Base-by-base conservation (phyloP, 139 green algal genomes). In the Coccomyxa sp. region DNA sequence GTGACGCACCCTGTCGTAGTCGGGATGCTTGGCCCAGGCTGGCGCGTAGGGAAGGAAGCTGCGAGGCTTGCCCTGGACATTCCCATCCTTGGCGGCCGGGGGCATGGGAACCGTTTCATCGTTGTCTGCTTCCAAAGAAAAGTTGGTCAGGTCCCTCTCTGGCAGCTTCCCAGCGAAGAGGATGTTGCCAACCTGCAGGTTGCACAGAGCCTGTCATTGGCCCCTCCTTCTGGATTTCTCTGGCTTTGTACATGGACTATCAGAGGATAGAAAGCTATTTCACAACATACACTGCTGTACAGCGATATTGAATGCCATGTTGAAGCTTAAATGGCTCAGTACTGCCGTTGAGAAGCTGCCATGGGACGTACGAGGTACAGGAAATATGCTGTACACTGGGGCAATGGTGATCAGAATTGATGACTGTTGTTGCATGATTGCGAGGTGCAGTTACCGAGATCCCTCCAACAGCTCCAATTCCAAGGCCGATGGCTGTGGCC, bases 11-110 rank as follows among this genome's bases (percentile, higher is more conserved):
- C 89, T 79, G n/a, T 95, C 87, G 68, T 91, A 94, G 80, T 95
- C 92, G 21, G 92, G 92, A 80, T 87, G 91, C 7, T 81, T 89
- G 10, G 90, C 89, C 92, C 92, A 96, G 18, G 87, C 81, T 1
- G 90, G 90, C 13, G 90, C 88, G 63, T 90, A 89, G 28, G 87
- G 79, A 14, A 95, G 84, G 11, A 92, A 79, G 0, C 85, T 31
- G 16, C 89, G 87, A 18, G 32, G 18, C 13, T 38, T 87, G 23
- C 51, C 83, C 25, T 79, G 58, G 13, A 87, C 71, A 25, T 79
- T 66, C 58, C 67, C 75, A 71, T 71, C 83, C 23, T 84, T 31
- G 21, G 38, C 67, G 67, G 13, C 77, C 67, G 23, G 58, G 45
- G 9, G 71, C 67, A 25, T 76, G 15, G 82, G 78, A 13, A 92